A percentile compares a stretch with the other conserved stretches of the same genome.
These are phyloP conservation scores for Papiliotrema flavescens DNA, from an alignment of 1,284 basidiomycete genomes.

Conservation along the genomic window DNA sequence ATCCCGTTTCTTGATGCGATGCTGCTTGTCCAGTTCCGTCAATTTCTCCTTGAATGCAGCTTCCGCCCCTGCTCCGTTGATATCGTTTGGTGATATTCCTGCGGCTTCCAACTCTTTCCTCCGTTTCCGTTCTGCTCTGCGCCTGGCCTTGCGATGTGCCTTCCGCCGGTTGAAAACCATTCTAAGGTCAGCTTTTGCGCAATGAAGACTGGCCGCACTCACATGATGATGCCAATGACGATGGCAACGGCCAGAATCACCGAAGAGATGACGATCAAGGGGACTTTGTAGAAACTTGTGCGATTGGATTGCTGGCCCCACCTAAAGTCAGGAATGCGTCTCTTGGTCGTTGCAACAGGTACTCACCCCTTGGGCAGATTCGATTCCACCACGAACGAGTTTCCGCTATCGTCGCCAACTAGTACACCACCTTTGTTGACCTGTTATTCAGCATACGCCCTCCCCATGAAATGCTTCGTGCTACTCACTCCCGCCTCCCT, in stretches of 20 bases:
- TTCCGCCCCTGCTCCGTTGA: constrained; percentile 19
- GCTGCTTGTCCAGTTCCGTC: constrained; percentile 30
- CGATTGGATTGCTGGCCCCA: constrained; percentile 38
- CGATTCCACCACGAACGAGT: constrained; percentile 2
- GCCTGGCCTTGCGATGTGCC: constrained; percentile 31
- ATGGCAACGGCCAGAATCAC: constrained; percentile 42
- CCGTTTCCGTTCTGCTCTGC: constrained; percentile 33
- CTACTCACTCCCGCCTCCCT: constrained; percentile 19
- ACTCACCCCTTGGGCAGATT: constrained; percentile 2
- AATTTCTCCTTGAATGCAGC: constrained; percentile 31
- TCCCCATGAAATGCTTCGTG: neutral
- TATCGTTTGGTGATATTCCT: constrained; percentile 29
- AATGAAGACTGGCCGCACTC: constrained; percentile 11
- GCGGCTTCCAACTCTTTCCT: constrained; percentile 41
- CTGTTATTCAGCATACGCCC: neutral
- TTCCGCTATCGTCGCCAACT: neutral
- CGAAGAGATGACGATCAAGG: constrained; percentile 43
- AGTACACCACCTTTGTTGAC: neutral
- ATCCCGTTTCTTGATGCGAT: constrained; percentile 23
- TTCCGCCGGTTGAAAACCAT: constrained; percentile 39
- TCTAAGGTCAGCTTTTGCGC: constrained; percentile 12
- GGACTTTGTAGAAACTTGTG: constrained; percentile 42
- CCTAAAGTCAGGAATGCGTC: constrained; percentile 12
- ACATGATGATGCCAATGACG: constrained; percentile 40
- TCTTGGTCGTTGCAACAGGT: neutral